Percentiles rank a stretch among this genome's conserved stretches.
phyloP scores from a whole-genome alignment of 2,329 filamentous ascomycete genomes.

The Geosmithia putterillii region DNA sequence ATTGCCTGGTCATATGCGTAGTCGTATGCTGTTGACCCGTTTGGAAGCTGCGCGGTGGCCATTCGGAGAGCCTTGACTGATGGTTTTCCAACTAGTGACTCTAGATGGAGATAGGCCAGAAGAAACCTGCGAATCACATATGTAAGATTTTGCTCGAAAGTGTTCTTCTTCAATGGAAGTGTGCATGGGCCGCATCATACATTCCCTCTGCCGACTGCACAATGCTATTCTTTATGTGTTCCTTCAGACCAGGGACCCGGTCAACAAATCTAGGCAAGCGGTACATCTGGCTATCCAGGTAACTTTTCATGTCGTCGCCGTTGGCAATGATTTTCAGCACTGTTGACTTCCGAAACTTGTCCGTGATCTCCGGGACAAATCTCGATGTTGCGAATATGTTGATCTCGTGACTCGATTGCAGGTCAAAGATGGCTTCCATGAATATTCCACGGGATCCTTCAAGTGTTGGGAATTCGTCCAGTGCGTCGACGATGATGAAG shows the following conservation, averaged over 20 bases:
- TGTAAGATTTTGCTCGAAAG: too few relatives aligned
- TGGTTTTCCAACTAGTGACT: conserved; percentile 6
- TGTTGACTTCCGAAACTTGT: not conserved
- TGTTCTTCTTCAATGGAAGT: not conserved
- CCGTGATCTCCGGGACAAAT: conserved; percentile 3
- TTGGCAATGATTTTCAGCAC: conserved; percentile 4
- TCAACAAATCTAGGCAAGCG: conserved; percentile 2
- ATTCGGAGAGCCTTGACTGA: conserved; percentile 17
- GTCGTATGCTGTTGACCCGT: conserved; percentile 17
- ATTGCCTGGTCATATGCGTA: conserved; percentile 27
- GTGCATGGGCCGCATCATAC: not conserved
- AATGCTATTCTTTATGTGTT: conserved; percentile 4
- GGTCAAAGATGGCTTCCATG: not conserved
- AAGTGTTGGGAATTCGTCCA: conserved; percentile 10
- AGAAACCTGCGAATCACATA: conserved; percentile 5
- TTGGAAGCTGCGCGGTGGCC: conserved; percentile 16
- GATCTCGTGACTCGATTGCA: not conserved
- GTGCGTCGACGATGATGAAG: conserved; percentile 14
- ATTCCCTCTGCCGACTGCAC: not conserved
- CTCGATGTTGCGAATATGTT: conserved; percentile 7
- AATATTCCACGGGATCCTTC: not conserved
- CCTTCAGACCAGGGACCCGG: conserved; percentile 2
- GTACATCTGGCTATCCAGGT: conserved; percentile 2
- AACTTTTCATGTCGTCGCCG: conserved; percentile 3
- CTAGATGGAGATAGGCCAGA: conserved; percentile 8